phyloP scores from a whole-genome alignment of 805 yeast species.

The Spathaspora hagerdaliae region DNA sequence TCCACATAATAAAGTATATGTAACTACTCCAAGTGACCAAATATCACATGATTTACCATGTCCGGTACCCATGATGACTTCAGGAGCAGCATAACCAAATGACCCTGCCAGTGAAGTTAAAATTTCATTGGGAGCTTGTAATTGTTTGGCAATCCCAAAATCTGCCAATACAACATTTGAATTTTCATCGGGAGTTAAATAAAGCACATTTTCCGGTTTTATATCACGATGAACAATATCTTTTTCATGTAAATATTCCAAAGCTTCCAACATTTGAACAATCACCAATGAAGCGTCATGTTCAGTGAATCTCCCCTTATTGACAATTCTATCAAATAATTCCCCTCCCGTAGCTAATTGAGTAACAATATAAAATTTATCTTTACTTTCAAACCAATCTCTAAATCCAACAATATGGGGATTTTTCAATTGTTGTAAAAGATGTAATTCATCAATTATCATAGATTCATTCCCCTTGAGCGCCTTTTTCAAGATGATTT shows the following conservation, averaged over 20 bases:
- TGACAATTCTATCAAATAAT: slow-evolving; percentile 79
- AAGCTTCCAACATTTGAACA: slow-evolving; percentile 71
- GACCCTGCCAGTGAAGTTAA: slow-evolving; percentile 81
- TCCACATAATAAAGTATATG: slow-evolving; percentile 87
- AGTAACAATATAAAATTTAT: slow-evolving; percentile 89
- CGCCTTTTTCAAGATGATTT: slow-evolving; percentile 82
- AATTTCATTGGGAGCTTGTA: slow-evolving; percentile 56
- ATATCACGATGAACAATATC: slow-evolving; percentile 91
- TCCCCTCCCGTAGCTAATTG: slow-evolving; percentile 97
- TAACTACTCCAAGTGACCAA: slow-evolving; percentile 92
- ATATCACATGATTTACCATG: slow-evolving; percentile 95
- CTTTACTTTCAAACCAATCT: slow-evolving; percentile 92
- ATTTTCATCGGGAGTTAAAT: slow-evolving; percentile 48
- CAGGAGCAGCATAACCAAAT: slow-evolving; percentile 97
- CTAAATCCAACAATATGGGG: slow-evolving; percentile 85
- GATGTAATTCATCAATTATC: slow-evolving; percentile 71
- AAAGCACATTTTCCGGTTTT: slow-evolving; percentile 90
- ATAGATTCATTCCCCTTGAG: slow-evolving; percentile 73
- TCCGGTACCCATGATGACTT: slow-evolving; percentile 73
- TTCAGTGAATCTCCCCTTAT: slow-evolving; percentile 83
- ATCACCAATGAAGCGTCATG: slow-evolving; percentile 77
- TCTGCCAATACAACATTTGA: slow-evolving; percentile 87
- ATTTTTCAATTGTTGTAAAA: slow-evolving; percentile 67
- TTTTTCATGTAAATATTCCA: slow-evolving; percentile 67
- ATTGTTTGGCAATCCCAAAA: slow-evolving; percentile 88